Percentiles rank a stretch among this genome's conserved stretches.
These are phyloP conservation scores for Berkeleyomyces rouxiae DNA, from an alignment of 2,329 filamentous ascomycete genomes.

Conservation along the genomic window DNA sequence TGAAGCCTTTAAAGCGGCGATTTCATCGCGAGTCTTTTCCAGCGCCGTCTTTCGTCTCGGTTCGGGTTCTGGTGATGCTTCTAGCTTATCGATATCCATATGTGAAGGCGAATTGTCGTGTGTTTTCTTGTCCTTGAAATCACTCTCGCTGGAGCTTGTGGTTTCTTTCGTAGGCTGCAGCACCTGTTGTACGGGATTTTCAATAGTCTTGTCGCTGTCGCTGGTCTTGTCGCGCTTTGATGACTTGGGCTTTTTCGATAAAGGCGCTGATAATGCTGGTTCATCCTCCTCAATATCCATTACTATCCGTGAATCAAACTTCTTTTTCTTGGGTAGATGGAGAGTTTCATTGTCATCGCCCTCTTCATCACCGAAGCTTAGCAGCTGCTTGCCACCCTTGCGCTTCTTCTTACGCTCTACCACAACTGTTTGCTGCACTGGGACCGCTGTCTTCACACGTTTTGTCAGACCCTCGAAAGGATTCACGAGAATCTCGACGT, in stretches of 20 bases:
- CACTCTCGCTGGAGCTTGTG: not conserved
- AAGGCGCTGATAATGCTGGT: not conserved
- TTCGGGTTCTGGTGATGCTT: constrained; percentile 13
- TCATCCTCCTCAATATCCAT: constrained; percentile 31
- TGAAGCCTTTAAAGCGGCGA: constrained; percentile 63
- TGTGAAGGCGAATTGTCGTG: not conserved
- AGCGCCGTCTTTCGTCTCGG: constrained; percentile 27
- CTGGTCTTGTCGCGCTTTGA: not conserved
- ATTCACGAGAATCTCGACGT: constrained; percentile 61
- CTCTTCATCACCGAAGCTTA: constrained; percentile 64
- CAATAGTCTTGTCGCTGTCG: not conserved
- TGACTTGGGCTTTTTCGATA: constrained; percentile 11
- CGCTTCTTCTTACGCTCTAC: constrained; percentile 46
- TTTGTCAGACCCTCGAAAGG: constrained; percentile 70
- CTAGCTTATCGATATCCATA: constrained; percentile 6
- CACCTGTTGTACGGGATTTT: not conserved
- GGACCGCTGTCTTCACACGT: constrained; percentile 32
- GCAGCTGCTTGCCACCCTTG: constrained; percentile 56
- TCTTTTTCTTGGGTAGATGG: constrained; percentile 55
- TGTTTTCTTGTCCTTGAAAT: not conserved
- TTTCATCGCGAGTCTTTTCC: constrained; percentile 61
- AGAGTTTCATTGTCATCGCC: constrained; percentile 35
- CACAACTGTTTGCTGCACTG: constrained; percentile 24
- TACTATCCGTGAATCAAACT: constrained; percentile 63
- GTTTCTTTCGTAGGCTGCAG: not conserved